A percentile compares a stretch with the other conserved stretches of the same genome.
Conservation (phyloP, 148 eudicot species). For the Rhododendron henanense region DNA sequence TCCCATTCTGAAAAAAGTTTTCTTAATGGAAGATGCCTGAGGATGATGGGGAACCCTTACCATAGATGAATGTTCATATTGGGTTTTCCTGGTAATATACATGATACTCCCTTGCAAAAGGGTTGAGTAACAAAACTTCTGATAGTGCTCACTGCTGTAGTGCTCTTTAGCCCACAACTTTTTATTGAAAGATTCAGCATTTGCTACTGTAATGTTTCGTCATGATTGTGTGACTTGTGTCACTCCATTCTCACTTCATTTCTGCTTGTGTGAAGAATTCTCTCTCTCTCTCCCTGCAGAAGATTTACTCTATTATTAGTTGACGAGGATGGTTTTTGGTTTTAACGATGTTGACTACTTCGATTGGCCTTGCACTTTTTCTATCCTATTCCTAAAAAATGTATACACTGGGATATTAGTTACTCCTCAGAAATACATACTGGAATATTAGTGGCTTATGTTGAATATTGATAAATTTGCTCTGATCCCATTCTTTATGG, state of each 20-base stretch:
- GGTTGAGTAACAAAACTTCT: background rate
- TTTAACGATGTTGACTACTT: background rate
- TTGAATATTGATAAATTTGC: background rate
- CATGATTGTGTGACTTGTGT: background rate
- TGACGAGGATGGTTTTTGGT: background rate
- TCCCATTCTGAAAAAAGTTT: background rate
- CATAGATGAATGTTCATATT: background rate
- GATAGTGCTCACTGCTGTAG: background rate
- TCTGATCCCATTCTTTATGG: background rate
- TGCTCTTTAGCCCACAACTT: background rate
- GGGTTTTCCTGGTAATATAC: background rate
- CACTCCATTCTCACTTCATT: background rate
- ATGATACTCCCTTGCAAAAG: background rate
- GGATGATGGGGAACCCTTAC: background rate
- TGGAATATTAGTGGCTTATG: background rate
- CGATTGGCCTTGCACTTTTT: background rate
- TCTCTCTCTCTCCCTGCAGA: background rate
- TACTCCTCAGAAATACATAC: background rate
- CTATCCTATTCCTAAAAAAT: background rate
- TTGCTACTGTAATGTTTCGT: background rate
- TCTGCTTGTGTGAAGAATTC: background rate
- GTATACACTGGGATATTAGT: background rate
- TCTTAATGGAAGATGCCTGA: background rate
- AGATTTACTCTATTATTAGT: background rate
- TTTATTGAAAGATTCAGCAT: background rate